These are phyloP conservation scores for Yamadazyma takamatsuzukensis DNA, from an alignment of 805 yeast genomes.

Conservation along the genomic window DNA sequence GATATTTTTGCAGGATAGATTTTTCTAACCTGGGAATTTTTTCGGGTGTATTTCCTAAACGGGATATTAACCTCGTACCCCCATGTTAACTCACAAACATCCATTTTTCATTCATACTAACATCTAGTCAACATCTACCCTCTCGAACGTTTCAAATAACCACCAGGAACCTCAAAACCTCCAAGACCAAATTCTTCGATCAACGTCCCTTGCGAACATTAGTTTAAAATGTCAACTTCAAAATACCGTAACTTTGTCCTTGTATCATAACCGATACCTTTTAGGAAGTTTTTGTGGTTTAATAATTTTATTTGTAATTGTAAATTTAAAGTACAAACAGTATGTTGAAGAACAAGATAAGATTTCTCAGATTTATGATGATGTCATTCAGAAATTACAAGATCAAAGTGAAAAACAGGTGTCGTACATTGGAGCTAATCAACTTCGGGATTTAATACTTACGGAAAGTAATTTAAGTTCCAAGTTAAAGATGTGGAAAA, in stretches of 20 bases:
- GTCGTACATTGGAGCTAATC: constrained; percentile 61
- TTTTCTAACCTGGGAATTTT: too few species aligned
- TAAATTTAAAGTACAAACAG: constrained; percentile 27
- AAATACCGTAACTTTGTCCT: constrained; percentile 44
- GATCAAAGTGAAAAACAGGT: constrained; percentile 32
- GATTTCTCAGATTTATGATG: constrained; percentile 43
- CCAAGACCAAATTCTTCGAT: constrained; percentile 60
- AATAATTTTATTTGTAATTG: constrained; percentile 10
- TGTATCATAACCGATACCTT: constrained; percentile 20
- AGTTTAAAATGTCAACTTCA: constrained; percentile 54
- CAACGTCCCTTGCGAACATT: constrained; percentile 65
- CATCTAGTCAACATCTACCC: too few species aligned
- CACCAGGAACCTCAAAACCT: constrained; percentile 25
- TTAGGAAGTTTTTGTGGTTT: constrained; percentile 14
- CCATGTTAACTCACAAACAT: too few species aligned
- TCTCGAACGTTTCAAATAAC: constrained; percentile 14
- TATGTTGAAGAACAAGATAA: constrained; percentile 36
- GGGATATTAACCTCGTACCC: too few species aligned
- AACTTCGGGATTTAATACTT: constrained; percentile 64
- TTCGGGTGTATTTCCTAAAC: too few species aligned
- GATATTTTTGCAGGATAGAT: not conserved
- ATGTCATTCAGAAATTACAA: constrained; percentile 46
- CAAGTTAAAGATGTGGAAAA: constrained; percentile 55
- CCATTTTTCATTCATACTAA: too few species aligned
- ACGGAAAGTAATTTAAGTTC: constrained; percentile 34